These are phyloP conservation scores for Paracoccidioides lutzii DNA, from an alignment of 2,329 filamentous ascomycete genomes.

Conservation along the genomic window DNA sequence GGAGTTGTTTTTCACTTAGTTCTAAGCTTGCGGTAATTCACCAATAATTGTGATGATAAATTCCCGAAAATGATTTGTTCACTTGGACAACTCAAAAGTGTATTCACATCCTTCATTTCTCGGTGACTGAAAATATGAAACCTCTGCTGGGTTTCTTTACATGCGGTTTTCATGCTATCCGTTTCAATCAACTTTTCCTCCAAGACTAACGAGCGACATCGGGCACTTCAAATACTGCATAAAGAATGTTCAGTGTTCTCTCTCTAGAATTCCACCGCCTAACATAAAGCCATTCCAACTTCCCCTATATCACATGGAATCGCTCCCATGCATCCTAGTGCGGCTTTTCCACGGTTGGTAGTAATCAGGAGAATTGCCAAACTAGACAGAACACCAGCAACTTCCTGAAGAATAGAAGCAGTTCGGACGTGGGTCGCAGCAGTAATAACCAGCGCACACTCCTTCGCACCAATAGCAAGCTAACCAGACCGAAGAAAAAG, in stretches of 20 bases:
- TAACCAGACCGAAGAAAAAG: neutral
- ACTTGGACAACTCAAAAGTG: neutral
- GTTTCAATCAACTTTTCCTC: neutral
- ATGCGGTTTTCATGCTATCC: neutral
- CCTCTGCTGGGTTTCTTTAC: neutral
- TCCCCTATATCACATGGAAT: neutral
- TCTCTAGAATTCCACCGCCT: neutral
- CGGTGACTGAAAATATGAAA: neutral
- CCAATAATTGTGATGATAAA: neutral
- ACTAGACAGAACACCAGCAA: constrained; percentile 1
- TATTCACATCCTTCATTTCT: neutral
- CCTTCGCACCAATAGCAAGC: neutral
- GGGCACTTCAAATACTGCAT: neutral
- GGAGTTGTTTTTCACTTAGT: too few species aligned
- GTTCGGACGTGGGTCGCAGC: neutral
- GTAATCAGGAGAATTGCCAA: neutral
- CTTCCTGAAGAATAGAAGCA: neutral
- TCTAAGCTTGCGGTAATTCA: neutral
- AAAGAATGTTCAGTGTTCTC: neutral
- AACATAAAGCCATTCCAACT: neutral
- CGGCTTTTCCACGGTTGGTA: neutral
- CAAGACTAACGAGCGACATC: neutral
- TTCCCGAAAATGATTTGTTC: neutral
- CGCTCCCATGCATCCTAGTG: neutral
- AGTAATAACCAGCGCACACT: neutral